phyloP scores from a whole-genome alignment of 306 rosid genomes.

The Castanea sativa region DNA sequence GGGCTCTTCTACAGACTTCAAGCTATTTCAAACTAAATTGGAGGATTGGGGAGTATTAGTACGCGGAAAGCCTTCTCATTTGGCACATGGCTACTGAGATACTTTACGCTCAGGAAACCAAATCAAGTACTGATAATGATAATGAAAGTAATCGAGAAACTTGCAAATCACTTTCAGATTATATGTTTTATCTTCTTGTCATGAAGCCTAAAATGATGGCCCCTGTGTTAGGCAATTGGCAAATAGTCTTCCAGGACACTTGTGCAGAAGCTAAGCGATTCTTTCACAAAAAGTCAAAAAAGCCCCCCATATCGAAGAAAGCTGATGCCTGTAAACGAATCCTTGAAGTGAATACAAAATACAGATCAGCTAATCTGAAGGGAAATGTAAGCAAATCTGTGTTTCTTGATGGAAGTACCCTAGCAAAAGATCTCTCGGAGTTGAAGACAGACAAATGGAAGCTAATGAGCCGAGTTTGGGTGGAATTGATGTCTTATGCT shows the following conservation, averaged over 20 bases:
- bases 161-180: conserved; percentile 27
- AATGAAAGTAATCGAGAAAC: background rate
- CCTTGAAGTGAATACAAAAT: background rate
- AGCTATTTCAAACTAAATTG: background rate
- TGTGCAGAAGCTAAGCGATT: conserved; percentile 22
- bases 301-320: background rate
- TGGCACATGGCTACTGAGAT: conserved; percentile 37
- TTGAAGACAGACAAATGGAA: conserved; percentile 7
- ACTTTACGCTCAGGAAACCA: background rate
- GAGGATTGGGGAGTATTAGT: conserved; percentile 23
- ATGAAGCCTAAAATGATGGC: conserved; percentile 20
- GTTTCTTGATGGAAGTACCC: conserved; percentile 14
- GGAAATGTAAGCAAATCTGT: conserved; percentile 25
- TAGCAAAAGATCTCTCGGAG: background rate
- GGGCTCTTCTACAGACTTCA: conserved; percentile 11
- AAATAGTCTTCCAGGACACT: conserved; percentile 25
- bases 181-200: conserved; percentile 30
- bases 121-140: background rate
- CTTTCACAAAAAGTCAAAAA: background rate
- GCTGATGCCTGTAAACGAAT: background rate
- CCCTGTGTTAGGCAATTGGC: conserved; percentile 26
- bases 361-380: conserved; percentile 16
- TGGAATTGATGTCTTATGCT: conserved; percentile 25
- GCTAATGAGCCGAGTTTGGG: conserved; percentile 28
- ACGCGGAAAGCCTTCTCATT: conserved; percentile 24